These are phyloP conservation scores for Penicillium atrosanguineum DNA, from an alignment of 495 filamentous ascomycete genomes.

Conservation along the genomic window DNA sequence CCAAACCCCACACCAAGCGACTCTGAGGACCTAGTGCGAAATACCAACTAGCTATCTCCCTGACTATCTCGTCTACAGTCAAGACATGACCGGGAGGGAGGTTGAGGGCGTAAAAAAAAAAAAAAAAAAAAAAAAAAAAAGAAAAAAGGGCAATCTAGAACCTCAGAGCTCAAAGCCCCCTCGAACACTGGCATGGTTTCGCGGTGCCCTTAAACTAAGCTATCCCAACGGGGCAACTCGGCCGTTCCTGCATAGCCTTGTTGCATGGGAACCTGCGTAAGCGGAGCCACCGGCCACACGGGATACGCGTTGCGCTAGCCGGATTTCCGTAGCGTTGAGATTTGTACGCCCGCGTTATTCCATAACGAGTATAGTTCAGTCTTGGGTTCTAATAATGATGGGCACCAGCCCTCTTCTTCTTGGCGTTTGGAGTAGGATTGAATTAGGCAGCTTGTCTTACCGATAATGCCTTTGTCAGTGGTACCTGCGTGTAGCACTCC, in stretches of 20 bases:
- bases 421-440: too few relatives aligned
- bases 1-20: slow-evolving; percentile 1
- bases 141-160: too few relatives aligned
- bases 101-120: too few relatives aligned
- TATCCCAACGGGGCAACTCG: slow-evolving; percentile 8
- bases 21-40: background rate
- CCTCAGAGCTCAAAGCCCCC: background rate
- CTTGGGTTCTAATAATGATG: background rate
- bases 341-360: background rate
- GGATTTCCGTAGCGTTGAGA: background rate
- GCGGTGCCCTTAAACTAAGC: background rate
- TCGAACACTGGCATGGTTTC: background rate
- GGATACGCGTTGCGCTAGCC: background rate
- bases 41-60: background rate
- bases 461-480: too few relatives aligned
- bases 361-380: background rate
- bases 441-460: background rate
- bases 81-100: too few relatives aligned
- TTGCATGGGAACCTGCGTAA: background rate
- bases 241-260: slow-evolving; percentile 16
- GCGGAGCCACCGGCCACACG: background rate
- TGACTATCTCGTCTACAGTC: too few relatives aligned
- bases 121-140: too few relatives aligned
- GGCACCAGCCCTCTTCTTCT: background rate
- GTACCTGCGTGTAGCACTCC: too few relatives aligned